Evolutionary conservation across 1,139 yeast species (phyloP).

Genomic region (Pichia sp.): DNA sequence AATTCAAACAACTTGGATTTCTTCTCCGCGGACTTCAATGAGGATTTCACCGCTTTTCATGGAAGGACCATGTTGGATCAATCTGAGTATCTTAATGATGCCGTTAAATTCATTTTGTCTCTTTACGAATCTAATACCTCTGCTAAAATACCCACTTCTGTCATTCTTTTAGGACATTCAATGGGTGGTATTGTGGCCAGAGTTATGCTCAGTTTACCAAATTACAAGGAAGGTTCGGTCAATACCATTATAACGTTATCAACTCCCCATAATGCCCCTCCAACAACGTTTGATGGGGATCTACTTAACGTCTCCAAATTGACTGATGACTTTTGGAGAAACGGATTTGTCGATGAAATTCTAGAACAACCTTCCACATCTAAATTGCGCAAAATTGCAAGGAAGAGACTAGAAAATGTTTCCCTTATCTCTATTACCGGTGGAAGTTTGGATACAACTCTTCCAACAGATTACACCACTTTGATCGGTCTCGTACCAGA

Average conservation of each 20-base stretch:
- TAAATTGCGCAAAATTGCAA: slow-evolving; percentile 30
- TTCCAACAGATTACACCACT: slow-evolving; percentile 92
- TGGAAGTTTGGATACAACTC: slow-evolving; percentile 70
- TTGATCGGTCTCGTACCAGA: slow-evolving; percentile 67
- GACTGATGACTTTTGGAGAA: slow-evolving; percentile 76
- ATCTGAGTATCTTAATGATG: slow-evolving; percentile 90
- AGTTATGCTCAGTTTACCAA: slow-evolving; percentile 70
- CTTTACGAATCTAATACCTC: slow-evolving; percentile 39
- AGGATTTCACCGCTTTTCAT: slow-evolving; percentile 94
- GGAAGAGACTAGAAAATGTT: slow-evolving; percentile 38
- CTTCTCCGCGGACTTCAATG: slow-evolving; percentile 89
- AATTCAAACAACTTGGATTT: slow-evolving; percentile 54
- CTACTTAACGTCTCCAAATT: slow-evolving; percentile 65
- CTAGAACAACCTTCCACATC: slow-evolving; percentile 10
- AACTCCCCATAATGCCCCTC: slow-evolving; percentile 90
- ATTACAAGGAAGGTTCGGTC: slow-evolving; percentile 62
- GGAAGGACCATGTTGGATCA: slow-evolving; percentile 92
- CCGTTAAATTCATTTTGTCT: slow-evolving; percentile 64
- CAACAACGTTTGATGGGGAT: slow-evolving; percentile 94
- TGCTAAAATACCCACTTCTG: slow-evolving; percentile 50
- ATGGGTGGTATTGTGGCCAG: slow-evolving; percentile 97
- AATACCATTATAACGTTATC: slow-evolving; percentile 84
- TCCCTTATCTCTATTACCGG: slow-evolving; percentile 80
- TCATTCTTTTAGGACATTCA: slow-evolving; percentile 82
- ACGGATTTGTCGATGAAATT: slow-evolving; percentile 34